Conservation (phyloP, 164 flowering plant genomes). For the Platanus orientalis region DNA sequence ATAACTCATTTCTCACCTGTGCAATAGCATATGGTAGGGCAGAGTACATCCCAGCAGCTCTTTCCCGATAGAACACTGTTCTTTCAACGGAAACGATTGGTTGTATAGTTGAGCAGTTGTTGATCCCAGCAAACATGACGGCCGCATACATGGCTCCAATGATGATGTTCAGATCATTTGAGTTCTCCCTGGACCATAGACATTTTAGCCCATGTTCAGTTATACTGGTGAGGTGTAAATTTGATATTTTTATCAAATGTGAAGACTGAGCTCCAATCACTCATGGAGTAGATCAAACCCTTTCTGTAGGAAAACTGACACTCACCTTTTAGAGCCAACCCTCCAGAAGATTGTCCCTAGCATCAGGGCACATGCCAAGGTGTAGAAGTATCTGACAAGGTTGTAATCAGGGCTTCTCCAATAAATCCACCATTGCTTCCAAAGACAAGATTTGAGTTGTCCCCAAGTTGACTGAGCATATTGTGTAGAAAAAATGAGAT, state of each 20-base stretch:
- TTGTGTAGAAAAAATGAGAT: constrained; percentile 62
- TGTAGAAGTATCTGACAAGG: constrained; percentile 71
- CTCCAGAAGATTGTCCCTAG: constrained; percentile 85
- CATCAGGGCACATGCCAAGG: constrained; percentile 61
- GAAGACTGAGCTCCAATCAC: not conserved
- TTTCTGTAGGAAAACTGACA: not conserved
- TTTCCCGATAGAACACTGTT: constrained; percentile 83
- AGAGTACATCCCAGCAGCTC: constrained; percentile 96
- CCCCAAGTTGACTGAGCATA: constrained; percentile 68
- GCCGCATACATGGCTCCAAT: constrained; percentile 87
- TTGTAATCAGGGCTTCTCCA: constrained; percentile 98
- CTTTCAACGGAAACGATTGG: constrained; percentile 83
- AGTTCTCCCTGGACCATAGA: constrained; percentile 40
- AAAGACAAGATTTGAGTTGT: constrained; percentile 87
- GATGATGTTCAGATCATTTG: constrained; percentile 50
- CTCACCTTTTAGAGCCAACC: constrained; percentile 61
- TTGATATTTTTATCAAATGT: not conserved
- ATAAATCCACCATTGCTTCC: constrained; percentile 94
- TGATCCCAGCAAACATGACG: constrained; percentile 69
- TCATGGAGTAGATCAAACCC: no score
- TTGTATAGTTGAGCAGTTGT: constrained; percentile 75
- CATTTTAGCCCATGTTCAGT: constrained; percentile 4
- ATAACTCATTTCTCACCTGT: constrained; percentile 46
- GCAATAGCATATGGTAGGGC: constrained; percentile 87
- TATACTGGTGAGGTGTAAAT: not conserved